Evolutionary conservation across 129 eudicot genomes (phyloP), one percentile per base, ranked within the genome.

Genomic region (Rutidosis leptorrhynchoides): DNA sequence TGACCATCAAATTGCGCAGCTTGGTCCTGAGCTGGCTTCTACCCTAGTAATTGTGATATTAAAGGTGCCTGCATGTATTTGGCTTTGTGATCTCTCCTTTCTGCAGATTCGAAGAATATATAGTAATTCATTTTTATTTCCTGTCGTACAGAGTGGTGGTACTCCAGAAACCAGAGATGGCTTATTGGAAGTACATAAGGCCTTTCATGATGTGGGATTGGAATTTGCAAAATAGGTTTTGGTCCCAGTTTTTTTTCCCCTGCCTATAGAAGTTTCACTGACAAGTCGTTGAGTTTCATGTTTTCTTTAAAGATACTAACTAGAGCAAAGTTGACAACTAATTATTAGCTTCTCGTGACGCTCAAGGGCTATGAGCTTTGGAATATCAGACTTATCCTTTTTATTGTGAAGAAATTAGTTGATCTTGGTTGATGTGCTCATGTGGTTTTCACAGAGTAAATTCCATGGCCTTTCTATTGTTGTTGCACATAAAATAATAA

Each of bases 131-230:
- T 35, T 60, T 27, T 59, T 64, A n/a, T 23, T 24, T 56, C 65
- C 12, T 42, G 9, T 74, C 67, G 7, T 20, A 19, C 77, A 94
- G 99, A 94, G 99, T 84, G 99, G 99, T 64, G 99, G 97, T 57
- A 94, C 99, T 62, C 99, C 99, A 32, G 96, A 94, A 73, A 94
- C 99, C 67, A 84, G 97, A 73, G 89, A 94, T 62, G 99, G 99
- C 54, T 79, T 94, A 58, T 75, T 94, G 74, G 99, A 94, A 79
- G 99, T 94, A 27, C 99, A 94, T 64, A 94, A 94, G 86, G 99
- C 96, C 17, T 94, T 94, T 65, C 97, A 95, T 74, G 97, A 94
- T 69, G 99, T 97, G 69, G 97, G 97, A 35, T 84, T 94, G 73
- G 78, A 75, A n/a, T 94, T 94, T 73, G 74, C 99, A 64, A 94